Percentiles rank a stretch among this genome's conserved stretches.
Evolutionary conservation across 169 alveolate species (phyloP).

Genomic region (Plasmodium fragile): DNA sequence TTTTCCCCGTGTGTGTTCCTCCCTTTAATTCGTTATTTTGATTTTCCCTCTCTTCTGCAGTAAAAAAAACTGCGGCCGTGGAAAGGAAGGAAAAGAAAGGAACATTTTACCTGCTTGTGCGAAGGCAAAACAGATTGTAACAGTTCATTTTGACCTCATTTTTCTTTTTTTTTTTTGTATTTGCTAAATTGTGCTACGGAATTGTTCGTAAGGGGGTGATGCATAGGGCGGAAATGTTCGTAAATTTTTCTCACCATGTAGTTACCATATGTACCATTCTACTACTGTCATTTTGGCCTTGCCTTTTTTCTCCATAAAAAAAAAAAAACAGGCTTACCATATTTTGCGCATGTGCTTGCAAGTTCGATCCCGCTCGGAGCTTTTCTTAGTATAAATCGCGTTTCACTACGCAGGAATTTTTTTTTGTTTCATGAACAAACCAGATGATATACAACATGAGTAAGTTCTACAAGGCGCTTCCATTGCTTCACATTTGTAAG

Average conservation of each 20-base stretch:
- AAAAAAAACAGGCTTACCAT: background rate
- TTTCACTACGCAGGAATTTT: background rate
- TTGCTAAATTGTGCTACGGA: background rate
- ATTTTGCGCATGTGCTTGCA: background rate
- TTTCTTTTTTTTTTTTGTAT: background rate
- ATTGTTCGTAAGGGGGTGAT: background rate
- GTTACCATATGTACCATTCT: background rate
- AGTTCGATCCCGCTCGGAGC: background rate
- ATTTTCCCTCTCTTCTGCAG: slow-evolving; percentile 13
- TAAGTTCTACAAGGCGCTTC: background rate
- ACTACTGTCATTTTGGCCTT: background rate
- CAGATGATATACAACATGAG: background rate
- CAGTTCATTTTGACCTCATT: background rate
- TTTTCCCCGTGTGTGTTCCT: background rate
- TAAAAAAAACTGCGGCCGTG: background rate
- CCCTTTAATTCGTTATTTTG: background rate
- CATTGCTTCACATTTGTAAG: background rate
- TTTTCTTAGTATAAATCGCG: background rate
- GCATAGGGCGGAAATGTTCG: background rate
- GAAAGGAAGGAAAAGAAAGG: slow-evolving; percentile 5
- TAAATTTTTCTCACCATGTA: background rate
- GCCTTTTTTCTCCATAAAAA: background rate
- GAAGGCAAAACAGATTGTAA: background rate
- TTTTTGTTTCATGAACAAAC: background rate
- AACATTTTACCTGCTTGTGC: slow-evolving; percentile 1